Evolutionary conservation across 2,329 filamentous ascomycete genomes (phyloP), one percentile per base, ranked within the genome.

Genomic region (Boeremia lycopersici): DNA sequence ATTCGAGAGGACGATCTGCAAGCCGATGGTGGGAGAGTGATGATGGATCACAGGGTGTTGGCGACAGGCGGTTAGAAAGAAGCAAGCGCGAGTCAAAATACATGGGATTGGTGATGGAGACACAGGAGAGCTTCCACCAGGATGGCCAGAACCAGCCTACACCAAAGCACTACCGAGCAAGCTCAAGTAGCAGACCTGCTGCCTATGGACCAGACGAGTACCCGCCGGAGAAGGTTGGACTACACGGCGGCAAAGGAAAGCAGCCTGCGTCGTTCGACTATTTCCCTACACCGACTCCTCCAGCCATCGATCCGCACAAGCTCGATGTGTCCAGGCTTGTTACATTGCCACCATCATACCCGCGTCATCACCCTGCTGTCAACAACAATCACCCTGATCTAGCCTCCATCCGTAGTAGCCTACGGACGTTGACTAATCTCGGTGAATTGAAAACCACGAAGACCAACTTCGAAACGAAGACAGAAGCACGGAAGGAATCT

Each of bases 331-430:
- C 95, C 3, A 85, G 95, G 26, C 84, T 99, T 1, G 89, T 99
- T 4, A 97, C 95, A 0, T 81, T 99, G 28, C 95, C 95, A 8
- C 95, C 95, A 1, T 90, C 95, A 2, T 98, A 96, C 72, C 95
- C 95, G 1, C 88, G 93, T 7, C 93, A 98, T 69, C 89, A 98
- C 66, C 95, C 95, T 8, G 95, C 95, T 0, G 90, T 98, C 13
- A 97, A 96, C 73, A 99, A 98, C 69, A 96, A 86, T 64, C 95
- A 99, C 69, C 95, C 95, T 0, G 89, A 96, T 61, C 82, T 99
- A n/a, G 84, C 88, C 0, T 82, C 86, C 1, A 93, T 90, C 41
- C 87, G 95, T 44, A 86, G 82, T 3, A 83, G 86, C 0, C 89
- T 97, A 17, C 86, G 92, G 12, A 81, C 83, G 1, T 77, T 96